phyloP scores from a whole-genome alignment of 2,329 filamentous ascomycete species.

The Trematosphaeria pertusa region DNA sequence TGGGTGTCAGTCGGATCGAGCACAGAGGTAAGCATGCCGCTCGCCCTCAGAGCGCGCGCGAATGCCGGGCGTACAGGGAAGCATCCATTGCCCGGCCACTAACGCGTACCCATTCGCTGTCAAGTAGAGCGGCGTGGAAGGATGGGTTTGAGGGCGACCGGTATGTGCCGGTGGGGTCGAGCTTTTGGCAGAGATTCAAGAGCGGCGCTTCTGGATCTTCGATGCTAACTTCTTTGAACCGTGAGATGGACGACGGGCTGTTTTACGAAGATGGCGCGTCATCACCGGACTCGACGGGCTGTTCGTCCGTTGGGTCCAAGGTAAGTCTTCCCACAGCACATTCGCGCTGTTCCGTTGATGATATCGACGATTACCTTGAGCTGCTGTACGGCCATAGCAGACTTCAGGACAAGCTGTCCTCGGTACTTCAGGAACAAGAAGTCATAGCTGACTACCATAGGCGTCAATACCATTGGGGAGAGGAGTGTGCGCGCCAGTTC shows the following conservation, averaged over 20 bases:
- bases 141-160: neutral
- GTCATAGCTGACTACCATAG: neutral
- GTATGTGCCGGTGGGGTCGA: neutral
- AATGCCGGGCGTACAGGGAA: too few species aligned
- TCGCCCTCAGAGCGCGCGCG: too few species aligned
- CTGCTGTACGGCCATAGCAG: neutral
- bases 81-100: neutral
- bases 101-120: neutral
- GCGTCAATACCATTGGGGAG: neutral
- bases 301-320: too few species aligned
- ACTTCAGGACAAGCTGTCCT: neutral
- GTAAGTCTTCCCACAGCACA: too few species aligned
- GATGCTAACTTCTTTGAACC: too few species aligned
- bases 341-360: too few species aligned
- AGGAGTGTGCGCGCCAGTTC: slow-evolving; percentile 9
- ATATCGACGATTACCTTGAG: neutral
- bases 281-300: too few species aligned
- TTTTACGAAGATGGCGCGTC: too few species aligned
- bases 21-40: neutral
- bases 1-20: neutral
- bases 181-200: neutral
- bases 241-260: too few species aligned
- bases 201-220: neutral
- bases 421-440: neutral
- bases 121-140: neutral